Evolutionary conservation across 83 land plant species (phyloP).

Genomic region (Picea abies): DNA sequence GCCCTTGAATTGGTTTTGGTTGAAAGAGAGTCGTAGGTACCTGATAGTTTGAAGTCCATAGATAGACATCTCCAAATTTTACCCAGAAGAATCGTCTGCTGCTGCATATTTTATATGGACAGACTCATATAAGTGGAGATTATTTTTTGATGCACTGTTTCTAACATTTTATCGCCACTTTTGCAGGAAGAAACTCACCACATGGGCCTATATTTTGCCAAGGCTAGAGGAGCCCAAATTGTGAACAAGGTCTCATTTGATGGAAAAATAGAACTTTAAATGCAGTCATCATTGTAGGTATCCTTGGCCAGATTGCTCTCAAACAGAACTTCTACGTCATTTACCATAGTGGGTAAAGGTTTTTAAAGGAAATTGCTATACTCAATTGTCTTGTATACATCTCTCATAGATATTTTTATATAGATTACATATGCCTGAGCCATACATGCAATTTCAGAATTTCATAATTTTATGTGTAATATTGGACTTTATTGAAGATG

Average conservation of each 20-base stretch:
- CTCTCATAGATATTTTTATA: neutral
- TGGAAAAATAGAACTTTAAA: neutral
- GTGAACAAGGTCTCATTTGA: constrained; percentile 1
- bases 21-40: neutral
- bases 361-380: neutral
- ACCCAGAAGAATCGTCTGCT: neutral
- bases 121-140: neutral
- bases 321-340: neutral
- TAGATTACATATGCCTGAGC: too few relatives aligned
- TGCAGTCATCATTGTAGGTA: neutral
- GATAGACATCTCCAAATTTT: neutral
- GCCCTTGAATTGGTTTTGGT: neutral
- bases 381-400: neutral
- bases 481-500: neutral
- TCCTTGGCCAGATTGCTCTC: neutral
- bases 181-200: constrained; percentile 10
- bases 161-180: neutral
- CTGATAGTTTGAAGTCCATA: neutral
- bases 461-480: neutral
- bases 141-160: neutral
- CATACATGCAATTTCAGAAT: neutral
- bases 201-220: constrained; percentile 13
- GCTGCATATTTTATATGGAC: neutral
- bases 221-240: neutral
- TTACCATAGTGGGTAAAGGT: neutral